A percentile compares a stretch with the other conserved stretches of the same genome.
phyloP scores from a whole-genome alignment of 2,329 filamentous ascomycete genomes.

The Microsporum audouinii region DNA sequence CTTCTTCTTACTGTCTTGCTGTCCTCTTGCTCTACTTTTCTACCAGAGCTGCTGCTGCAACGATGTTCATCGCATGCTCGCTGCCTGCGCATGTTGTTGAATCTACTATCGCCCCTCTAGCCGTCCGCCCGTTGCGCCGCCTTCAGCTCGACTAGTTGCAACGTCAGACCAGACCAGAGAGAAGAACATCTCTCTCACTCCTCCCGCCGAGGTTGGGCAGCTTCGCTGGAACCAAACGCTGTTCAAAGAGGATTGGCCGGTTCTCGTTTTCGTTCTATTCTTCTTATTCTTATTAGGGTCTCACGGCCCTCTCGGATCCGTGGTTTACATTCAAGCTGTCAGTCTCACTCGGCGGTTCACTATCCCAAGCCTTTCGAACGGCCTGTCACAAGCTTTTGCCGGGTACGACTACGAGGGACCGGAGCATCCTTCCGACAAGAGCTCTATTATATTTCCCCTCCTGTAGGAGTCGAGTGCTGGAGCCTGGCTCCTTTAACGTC shows the following conservation, averaged over 20 bases:
- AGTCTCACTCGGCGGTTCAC: neutral
- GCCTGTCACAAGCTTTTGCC: neutral
- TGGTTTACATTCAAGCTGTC: neutral
- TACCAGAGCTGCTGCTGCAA: neutral
- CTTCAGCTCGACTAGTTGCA: neutral
- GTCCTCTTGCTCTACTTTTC: neutral
- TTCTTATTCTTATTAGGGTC: neutral
- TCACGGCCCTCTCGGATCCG: neutral
- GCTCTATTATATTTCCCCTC: neutral
- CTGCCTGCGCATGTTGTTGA: neutral
- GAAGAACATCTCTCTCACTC: neutral
- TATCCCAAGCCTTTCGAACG: neutral
- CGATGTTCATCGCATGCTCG: neutral
- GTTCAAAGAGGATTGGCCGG: neutral
- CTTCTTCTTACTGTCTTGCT: neutral
- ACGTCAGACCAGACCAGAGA: neutral
- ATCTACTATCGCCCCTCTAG: neutral
- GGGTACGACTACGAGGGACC: neutral
- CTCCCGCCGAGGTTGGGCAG: neutral
- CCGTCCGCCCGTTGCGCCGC: neutral
- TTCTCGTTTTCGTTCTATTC: neutral
- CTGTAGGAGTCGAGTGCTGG: neutral
- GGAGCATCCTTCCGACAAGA: neutral
- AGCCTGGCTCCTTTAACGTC: neutral
- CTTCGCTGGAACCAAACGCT: neutral